Conservation (phyloP, 1,284 basidiomycete species). For the Fomitopsis schrenkii region DNA sequence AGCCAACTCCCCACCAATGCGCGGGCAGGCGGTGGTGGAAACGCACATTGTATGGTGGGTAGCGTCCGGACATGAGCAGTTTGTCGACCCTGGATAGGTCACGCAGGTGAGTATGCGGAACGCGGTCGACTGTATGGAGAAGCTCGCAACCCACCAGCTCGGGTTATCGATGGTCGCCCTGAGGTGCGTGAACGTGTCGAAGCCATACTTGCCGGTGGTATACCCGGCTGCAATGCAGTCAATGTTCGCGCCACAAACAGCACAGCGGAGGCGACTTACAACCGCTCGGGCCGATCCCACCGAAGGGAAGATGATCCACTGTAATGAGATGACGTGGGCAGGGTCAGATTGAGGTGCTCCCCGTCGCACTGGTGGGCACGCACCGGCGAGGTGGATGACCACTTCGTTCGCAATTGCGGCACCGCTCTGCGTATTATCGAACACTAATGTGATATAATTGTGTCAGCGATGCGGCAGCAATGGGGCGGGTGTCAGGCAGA, state of each 20-base stretch:
- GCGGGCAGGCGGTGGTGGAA: neutral
- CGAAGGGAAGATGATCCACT: conserved; percentile 70
- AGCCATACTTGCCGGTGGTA: conserved; percentile 60
- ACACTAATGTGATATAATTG: conserved; percentile 37
- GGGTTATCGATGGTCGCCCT: conserved; percentile 61
- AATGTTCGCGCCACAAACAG: neutral
- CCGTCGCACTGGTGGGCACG: conserved; percentile 13
- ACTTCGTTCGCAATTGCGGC: conserved; percentile 66
- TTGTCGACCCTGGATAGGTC: conserved; percentile 45
- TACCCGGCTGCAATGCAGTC: conserved; percentile 44
- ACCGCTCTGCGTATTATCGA: conserved; percentile 66
- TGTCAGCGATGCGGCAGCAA: neutral
- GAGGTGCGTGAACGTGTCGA: conserved; percentile 68
- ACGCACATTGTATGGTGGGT: conserved; percentile 60
- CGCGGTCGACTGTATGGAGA: neutral
- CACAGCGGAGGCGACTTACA: conserved; percentile 37
- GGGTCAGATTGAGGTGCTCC: neutral
- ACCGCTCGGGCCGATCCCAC: conserved; percentile 70
- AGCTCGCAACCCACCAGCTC: conserved; percentile 41
- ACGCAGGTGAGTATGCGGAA: neutral
- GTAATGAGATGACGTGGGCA: neutral
- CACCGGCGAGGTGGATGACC: conserved; percentile 51
- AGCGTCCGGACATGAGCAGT: conserved; percentile 49
- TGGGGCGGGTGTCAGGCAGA: too few relatives aligned
- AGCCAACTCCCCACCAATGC: neutral